Conservation (phyloP, 306 rosid genomes). For the Vigna hirtella region DNA sequence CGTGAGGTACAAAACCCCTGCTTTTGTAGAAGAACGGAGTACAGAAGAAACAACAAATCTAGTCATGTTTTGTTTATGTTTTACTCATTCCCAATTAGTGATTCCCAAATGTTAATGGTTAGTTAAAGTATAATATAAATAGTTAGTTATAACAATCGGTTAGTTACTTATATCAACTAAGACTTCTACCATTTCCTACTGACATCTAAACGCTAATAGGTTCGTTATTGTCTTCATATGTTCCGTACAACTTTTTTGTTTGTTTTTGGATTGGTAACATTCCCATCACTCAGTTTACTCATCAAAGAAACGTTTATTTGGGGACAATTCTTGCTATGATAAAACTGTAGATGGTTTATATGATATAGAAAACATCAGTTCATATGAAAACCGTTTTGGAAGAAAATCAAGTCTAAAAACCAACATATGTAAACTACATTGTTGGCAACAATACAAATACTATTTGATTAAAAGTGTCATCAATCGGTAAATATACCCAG, state of each 20-base stretch:
- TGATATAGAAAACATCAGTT: background rate
- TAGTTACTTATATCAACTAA: background rate
- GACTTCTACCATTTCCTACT: background rate
- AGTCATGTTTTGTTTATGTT: constrained; percentile 6
- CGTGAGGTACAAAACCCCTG: background rate
- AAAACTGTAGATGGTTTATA: background rate
- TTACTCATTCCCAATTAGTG: background rate
- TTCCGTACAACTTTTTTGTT: background rate
- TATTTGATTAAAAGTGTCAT: background rate
- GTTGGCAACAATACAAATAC: constrained; percentile 11
- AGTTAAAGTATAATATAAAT: background rate
- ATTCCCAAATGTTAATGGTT: background rate
- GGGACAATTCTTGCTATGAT: constrained; percentile 4
- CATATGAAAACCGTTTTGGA: constrained; percentile 1
- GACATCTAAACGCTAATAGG: background rate
- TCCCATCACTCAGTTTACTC: background rate
- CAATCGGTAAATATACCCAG: background rate
- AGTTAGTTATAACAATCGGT: background rate
- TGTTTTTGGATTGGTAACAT: constrained; percentile 5
- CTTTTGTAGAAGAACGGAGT: constrained; percentile 17
- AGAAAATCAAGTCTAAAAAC: constrained; percentile 1
- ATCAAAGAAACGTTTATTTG: constrained; percentile 14
- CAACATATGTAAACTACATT: constrained; percentile 7
- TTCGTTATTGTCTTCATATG: background rate
- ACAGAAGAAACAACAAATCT: background rate